phyloP scores from a whole-genome alignment of 768 basidiomycete genomes.

The Strobilomyces echinocephalus region DNA sequence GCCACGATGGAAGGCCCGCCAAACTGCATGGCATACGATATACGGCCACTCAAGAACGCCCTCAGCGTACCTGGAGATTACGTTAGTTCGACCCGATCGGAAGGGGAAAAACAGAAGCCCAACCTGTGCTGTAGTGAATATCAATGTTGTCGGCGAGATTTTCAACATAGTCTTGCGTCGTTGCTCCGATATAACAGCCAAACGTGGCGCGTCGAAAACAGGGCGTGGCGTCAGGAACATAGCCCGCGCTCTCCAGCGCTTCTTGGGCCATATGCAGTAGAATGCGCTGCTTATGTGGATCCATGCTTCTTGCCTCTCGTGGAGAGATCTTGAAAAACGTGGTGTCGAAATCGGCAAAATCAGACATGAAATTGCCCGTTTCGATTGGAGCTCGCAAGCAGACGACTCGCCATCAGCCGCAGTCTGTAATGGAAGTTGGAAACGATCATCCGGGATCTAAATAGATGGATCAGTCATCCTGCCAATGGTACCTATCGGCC shows the following conservation, averaged over 20 bases:
- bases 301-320: slow-evolving; percentile 40
- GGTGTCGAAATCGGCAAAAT: slow-evolving; percentile 59
- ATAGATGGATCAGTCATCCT: slow-evolving; percentile 1
- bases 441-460: slow-evolving; percentile 61
- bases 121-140: slow-evolving; percentile 45
- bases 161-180: slow-evolving; percentile 65
- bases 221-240: slow-evolving; percentile 53
- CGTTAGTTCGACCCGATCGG: neutral
- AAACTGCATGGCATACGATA: too few species aligned
- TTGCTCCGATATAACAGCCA: slow-evolving; percentile 51
- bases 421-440: slow-evolving; percentile 33
- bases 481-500: neutral
- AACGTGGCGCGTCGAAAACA: slow-evolving; percentile 34
- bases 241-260: slow-evolving; percentile 35
- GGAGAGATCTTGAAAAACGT: slow-evolving; percentile 62
- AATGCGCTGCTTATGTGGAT: slow-evolving; percentile 71
- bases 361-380: slow-evolving; percentile 61
- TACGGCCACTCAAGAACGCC: too few species aligned
- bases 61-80: slow-evolving; percentile 41
- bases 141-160: slow-evolving; percentile 47
- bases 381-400: slow-evolving; percentile 40
- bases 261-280: slow-evolving; percentile 62
- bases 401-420: slow-evolving; percentile 17
- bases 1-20: slow-evolving; percentile 18
- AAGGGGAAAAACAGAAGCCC: slow-evolving; percentile 6